Evolutionary conservation across 2,329 filamentous ascomycete species (phyloP), one percentile per base, ranked within the genome.

Genomic region (Xylaria hypoxylon): DNA sequence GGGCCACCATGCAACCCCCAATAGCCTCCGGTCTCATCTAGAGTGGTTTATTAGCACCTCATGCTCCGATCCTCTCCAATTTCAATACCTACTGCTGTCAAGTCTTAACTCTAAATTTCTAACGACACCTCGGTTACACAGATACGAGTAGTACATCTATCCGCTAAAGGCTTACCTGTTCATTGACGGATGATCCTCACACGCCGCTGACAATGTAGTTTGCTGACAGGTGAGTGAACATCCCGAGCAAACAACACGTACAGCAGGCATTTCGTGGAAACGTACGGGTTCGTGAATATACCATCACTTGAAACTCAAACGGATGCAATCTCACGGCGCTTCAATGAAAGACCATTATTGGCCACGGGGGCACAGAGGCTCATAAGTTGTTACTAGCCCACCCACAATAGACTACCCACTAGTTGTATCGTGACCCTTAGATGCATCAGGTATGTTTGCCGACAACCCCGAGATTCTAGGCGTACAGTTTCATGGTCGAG

Each of bases 1-100:
- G n/a, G n/a, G n/a, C 33, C 13, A n/a, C 33, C 13, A 19, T 17
- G 11, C 24, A 38, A 17, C 31, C 7, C 11, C 11, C 26, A 13
- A 4, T 28, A 7, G 13, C 7, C 3, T 26, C n/a, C 8, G 10
- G 44, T 65, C 50, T 65, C 57, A 51, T n/a, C 15, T 35, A 60
- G 24, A 52, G 50, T 48, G 35, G 13, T 13, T 26, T 2, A 48
- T 24, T 11, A 61, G 42, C 57, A 44, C 51, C 22, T 42, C 38
- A 62, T 42, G 8, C 19, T 17, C 40, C 38, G 19, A 50, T 59
- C 44, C 51, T 35, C 35, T 55, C 22, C 28, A 38, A 61, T 55
- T 38, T 65, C 63, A 51, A 50, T 3, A 15, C 33, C 51, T 15
- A 19, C 51, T 17, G 33, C 6, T n/a, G n/a, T n/a, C n/a, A n/a